Percentiles rank a stretch among this genome's conserved stretches.
These are phyloP conservation scores for Canna indica DNA, from an alignment of 176 grass and related monocot species.

Conservation along the genomic window DNA sequence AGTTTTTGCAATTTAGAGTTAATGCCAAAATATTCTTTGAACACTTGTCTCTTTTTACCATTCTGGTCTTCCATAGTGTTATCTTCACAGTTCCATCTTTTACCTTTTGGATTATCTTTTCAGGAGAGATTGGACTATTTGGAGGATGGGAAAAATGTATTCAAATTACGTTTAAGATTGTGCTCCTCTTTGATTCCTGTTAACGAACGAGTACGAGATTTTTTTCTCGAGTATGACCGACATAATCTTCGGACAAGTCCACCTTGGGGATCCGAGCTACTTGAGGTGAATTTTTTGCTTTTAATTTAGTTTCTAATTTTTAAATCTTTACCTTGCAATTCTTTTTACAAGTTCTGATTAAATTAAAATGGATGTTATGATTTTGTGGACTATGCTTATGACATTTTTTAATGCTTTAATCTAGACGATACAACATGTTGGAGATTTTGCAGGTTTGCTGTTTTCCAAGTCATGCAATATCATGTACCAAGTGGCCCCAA, in stretches of 20 bases:
- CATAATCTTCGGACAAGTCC: slow-evolving; percentile 93
- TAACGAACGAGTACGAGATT: slow-evolving; percentile 93
- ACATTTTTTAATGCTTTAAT: too few species aligned
- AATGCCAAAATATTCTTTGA: background rate
- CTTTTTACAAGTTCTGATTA: background rate
- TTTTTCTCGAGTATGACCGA: slow-evolving; percentile 92
- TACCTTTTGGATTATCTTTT: slow-evolving; percentile 23
- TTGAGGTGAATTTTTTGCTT: slow-evolving; percentile 54
- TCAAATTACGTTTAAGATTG: slow-evolving; percentile 73
- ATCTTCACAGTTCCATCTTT: background rate
- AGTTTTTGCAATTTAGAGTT: background rate
- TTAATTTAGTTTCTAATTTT: slow-evolving; percentile 1
- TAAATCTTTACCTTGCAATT: background rate
- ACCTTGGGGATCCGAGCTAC: slow-evolving; percentile 99
- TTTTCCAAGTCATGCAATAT: too few species aligned
- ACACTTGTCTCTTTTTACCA: background rate
- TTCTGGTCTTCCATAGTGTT: background rate
- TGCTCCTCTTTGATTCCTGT: slow-evolving; percentile 86
- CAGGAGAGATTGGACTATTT: slow-evolving; percentile 89
- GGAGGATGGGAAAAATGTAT: slow-evolving; percentile 93
- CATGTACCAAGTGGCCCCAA: too few species aligned
- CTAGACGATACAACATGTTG: too few species aligned
- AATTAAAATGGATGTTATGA: background rate
- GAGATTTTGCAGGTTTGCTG: background rate
- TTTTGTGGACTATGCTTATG: background rate